Evolutionary conservation across 2,329 filamentous ascomycete species (phyloP), one percentile per base, ranked within the genome.

Genomic region (Passalora sequoiae): DNA sequence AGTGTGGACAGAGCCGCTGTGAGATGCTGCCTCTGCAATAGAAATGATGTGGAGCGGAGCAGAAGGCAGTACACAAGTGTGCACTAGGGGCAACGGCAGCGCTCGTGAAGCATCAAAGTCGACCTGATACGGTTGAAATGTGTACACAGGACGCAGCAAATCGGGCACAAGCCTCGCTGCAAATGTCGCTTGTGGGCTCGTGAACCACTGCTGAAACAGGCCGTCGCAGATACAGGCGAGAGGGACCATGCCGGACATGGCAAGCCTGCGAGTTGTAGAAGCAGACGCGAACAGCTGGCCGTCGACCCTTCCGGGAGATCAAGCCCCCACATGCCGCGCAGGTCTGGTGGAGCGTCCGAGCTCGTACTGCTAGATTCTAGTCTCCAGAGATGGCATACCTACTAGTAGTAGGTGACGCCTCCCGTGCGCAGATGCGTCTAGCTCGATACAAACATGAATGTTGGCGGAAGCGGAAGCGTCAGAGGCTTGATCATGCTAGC

Each of bases 131-230:
- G 48, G 22, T 21, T 38, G 21, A 32, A 42, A 41, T 39, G 44
- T 28, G 36, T 21, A 25, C 43, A 46, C 39, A 21, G 33, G 24
- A 44, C 42, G 40, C 46, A 38, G 38, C 44, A 35, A 38, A 35
- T 49, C 44, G 40, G 43, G 38, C 43, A 51, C 45, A 49, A 51
- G 45, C 46, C 46, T 47, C 39, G 51, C 48, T 40, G 46, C 46
- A 45, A 54, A 46, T 49, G 39, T 51, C 51, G 51, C 51, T 54
- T 54, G 44, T 41, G 42, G 32, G 29, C 22, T 48, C 38, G 48
- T 50, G 48, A 50, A 44, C 38, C 39, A 38, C 41, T 40, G 48
- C 45, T 50, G 47, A 50, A 50, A 50, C 47, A 46, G 43, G 33
- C 30, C 37, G 37, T 40, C 30, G 28, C 37, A 40, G 25, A 21